phyloP scores from a whole-genome alignment of 768 basidiomycete genomes.

The Termitomyces sp. region DNA sequence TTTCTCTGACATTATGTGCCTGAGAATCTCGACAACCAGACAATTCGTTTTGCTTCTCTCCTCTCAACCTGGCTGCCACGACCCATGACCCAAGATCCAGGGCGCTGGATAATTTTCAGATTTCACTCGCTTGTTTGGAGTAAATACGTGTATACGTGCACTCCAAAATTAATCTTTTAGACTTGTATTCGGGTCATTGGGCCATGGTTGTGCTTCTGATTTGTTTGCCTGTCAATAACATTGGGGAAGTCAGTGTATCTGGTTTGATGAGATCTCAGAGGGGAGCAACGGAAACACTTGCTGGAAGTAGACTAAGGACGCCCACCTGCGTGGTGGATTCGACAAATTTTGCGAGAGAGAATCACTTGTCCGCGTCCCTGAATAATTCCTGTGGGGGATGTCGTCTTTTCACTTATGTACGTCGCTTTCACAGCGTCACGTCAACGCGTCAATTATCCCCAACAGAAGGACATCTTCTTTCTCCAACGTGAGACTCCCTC shows the following conservation, averaged over 20 bases:
- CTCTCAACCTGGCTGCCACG: conserved; percentile 2
- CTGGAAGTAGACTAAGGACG: background rate
- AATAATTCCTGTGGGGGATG: conserved; percentile 17
- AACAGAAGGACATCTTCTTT: conserved; percentile 12
- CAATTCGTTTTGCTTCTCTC: conserved; percentile 6
- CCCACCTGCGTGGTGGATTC: background rate
- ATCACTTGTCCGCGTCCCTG: conserved; percentile 11
- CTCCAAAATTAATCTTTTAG: conserved; percentile 1
- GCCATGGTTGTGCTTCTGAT: conserved; percentile 15
- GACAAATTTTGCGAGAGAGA: background rate
- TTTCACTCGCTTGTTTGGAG: background rate
- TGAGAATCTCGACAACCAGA: conserved; percentile 8
- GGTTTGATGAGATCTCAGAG: conserved; percentile 3
- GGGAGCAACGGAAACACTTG: too few relatives aligned
- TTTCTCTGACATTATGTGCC: conserved; percentile 6
- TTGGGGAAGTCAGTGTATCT: conserved; percentile 1
- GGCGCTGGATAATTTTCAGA: background rate
- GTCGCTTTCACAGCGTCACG: conserved; percentile 15
- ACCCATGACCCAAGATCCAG: background rate
- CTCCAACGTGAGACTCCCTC: conserved; percentile 9
- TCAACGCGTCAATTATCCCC: conserved; percentile 12
- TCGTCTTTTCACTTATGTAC: conserved; percentile 11
- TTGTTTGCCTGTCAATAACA: conserved; percentile 16
- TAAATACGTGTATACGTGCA: conserved; percentile 7
- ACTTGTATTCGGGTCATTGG: background rate